A percentile compares a stretch with the other conserved stretches of the same genome.
Conservation (phyloP, 2,329 filamentous ascomycete genomes). For the Alternaria postmessia region DNA sequence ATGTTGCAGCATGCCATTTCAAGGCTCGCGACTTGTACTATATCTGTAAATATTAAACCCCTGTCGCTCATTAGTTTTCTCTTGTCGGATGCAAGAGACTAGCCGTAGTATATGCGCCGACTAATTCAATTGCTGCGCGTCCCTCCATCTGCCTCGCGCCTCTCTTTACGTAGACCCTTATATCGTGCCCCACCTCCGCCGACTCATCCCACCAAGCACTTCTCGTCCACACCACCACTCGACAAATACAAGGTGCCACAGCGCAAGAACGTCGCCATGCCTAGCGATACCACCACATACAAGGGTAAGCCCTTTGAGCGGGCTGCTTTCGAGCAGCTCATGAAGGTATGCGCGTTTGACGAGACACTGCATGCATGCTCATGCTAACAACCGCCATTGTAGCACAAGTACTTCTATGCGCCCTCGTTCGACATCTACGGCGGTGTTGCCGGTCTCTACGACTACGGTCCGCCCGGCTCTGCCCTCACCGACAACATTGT, state of each 20-base stretch:
- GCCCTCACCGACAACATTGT: constrained; percentile 87
- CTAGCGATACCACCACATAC: constrained; percentile 62
- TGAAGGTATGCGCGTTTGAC: constrained; percentile 73
- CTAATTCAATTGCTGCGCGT: constrained; percentile 51
- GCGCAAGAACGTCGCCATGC: constrained; percentile 43
- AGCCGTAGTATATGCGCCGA: constrained; percentile 45
- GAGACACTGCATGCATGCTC: constrained; percentile 25
- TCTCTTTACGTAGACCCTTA: constrained; percentile 31
- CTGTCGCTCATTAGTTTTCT: constrained; percentile 24
- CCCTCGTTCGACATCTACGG: constrained; percentile 95
- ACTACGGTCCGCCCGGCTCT: constrained; percentile 91
- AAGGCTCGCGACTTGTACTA: constrained; percentile 4
- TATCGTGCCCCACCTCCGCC: constrained; percentile 44
- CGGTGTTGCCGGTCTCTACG: constrained; percentile 86
- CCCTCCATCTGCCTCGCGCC: constrained; percentile 39
- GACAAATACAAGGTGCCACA: constrained; percentile 39
- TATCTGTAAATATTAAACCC: constrained; percentile 33
- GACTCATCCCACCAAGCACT: constrained; percentile 45
- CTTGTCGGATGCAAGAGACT: constrained; percentile 34
- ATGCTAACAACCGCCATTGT: constrained; percentile 30
- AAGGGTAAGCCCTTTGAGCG: constrained; percentile 88
- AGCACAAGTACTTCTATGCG: constrained; percentile 77
- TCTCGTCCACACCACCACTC: constrained; percentile 44
- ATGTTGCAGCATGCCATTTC: constrained; percentile 16
- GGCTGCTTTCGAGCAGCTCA: constrained; percentile 79